These are phyloP conservation scores for Chytriomyces hyalinus DNA, from an alignment of 192 early-diverging fungal genomes.

Conservation along the genomic window DNA sequence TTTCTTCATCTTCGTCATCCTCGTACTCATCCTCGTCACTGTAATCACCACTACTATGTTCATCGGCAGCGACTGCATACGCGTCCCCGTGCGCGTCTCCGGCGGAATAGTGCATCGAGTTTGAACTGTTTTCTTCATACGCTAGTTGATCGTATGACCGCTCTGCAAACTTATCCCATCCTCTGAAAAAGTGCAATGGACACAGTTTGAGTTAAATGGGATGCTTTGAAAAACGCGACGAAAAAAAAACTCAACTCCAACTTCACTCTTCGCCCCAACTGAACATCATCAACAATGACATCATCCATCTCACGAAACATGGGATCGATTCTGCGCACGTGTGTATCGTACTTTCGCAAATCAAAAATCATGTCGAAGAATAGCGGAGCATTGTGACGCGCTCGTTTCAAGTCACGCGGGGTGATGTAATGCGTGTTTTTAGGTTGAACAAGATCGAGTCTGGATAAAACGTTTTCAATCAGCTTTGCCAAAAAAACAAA, in stretches of 20 bases:
- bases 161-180: constrained; percentile 70
- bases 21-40: constrained; percentile 16
- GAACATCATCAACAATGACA: constrained; percentile 41
- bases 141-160: constrained; percentile 60
- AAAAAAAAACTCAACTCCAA: neutral
- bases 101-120: neutral
- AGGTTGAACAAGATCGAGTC: constrained; percentile 60
- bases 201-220: neutral
- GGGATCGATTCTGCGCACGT: constrained; percentile 61
- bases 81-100: neutral
- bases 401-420: constrained; percentile 53
- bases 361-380: constrained; percentile 70
- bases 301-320: constrained; percentile 62
- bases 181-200: constrained; percentile 40
- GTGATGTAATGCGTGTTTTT: constrained; percentile 44
- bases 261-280: neutral
- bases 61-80: neutral
- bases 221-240: neutral
- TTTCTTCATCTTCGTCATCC: constrained; percentile 20
- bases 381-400: constrained; percentile 42
- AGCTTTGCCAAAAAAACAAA: constrained; percentile 3
- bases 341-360: constrained; percentile 59
- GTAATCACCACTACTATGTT: neutral
- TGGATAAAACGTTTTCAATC: constrained; percentile 12
- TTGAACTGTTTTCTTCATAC: constrained; percentile 46